Conservation (phyloP, 2,329 filamentous ascomycete species). For the Ophiostoma sp. region DNA sequence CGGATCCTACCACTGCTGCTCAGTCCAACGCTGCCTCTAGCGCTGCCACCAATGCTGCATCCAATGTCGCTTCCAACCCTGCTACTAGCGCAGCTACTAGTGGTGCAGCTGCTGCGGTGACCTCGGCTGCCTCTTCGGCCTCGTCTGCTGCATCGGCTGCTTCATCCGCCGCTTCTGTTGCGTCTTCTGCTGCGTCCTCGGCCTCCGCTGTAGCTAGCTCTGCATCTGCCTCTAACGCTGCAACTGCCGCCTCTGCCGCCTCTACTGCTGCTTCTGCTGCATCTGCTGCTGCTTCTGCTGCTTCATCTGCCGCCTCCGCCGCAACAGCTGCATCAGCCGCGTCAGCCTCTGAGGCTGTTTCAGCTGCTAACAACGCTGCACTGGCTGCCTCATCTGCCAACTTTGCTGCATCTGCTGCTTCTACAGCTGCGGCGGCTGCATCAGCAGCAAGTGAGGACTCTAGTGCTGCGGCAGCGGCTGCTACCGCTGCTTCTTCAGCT, state of each 20-base stretch:
- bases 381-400: constrained; percentile 4
- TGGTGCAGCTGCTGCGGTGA: background rate
- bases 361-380: constrained; percentile 1
- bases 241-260: background rate
- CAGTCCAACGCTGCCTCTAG: background rate
- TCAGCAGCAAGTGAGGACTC: background rate
- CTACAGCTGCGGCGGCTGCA: constrained; percentile 15
- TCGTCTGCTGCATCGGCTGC: constrained; percentile 6
- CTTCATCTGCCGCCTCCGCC: constrained; percentile 17
- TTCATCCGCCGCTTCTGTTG: background rate
- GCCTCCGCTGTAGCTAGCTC: background rate
- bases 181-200: background rate
- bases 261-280: background rate
- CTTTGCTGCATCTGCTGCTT: constrained; percentile 7
- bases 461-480: background rate
- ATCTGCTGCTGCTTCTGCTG: background rate
- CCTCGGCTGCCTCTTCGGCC: constrained; percentile 6
- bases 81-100: background rate
- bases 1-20: background rate
- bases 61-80: background rate
- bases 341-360: background rate
- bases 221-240: background rate
- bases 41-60: background rate
- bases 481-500: constrained; percentile 5
- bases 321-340: constrained; percentile 9